Evolutionary conservation across 1,139 yeast species (phyloP), one percentile per base, ranked within the genome.

Genomic region (Nakaseomyces delphensis): DNA sequence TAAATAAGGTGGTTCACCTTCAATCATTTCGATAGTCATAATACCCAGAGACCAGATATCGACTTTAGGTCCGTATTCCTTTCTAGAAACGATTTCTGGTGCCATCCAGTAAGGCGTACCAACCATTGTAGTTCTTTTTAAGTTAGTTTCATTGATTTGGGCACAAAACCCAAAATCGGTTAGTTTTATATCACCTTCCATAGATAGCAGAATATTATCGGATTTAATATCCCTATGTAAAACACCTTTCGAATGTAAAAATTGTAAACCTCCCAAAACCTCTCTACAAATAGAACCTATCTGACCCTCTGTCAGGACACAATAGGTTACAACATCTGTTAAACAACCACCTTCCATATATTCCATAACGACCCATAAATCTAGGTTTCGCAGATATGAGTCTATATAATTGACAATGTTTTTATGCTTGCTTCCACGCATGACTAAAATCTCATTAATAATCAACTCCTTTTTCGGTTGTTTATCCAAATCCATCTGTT

Each of bases 51-150:
- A 85, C 98, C 98, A 91, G 41, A 93, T 82, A 64, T 91, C 98
- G 44, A 91, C 96, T 65, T 93, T 89, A 32, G 96, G 95, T 1
- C 96, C 98, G 62, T 91, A 91, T 55, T 87, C 96, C 60, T 89
- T 87, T 51, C 95, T 72, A 8, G 87, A 78, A 16, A 91, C 96
- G 45, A 91, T 96, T 64, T 91, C 98, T 2, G 98, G 98, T 0
- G 98, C 98, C 98, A 91, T 91, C 98, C 98, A 91, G 63, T 91
- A 91, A 4, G 98, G 98, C 0, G 98, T 91, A n/a, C 98, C 98
- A 16, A 91, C 98, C 95, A 91, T 85, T 3, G 98, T 91, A 6
- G 95, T 87, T 64, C 98, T 77, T 65, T 89, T 89, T 48, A 83
- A 67, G 47, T 84, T 82, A 40, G 76, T 70, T 57, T 89, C 97